phyloP scores from a whole-genome alignment of 495 filamentous ascomycete genomes.

The Cercophora scortea region DNA sequence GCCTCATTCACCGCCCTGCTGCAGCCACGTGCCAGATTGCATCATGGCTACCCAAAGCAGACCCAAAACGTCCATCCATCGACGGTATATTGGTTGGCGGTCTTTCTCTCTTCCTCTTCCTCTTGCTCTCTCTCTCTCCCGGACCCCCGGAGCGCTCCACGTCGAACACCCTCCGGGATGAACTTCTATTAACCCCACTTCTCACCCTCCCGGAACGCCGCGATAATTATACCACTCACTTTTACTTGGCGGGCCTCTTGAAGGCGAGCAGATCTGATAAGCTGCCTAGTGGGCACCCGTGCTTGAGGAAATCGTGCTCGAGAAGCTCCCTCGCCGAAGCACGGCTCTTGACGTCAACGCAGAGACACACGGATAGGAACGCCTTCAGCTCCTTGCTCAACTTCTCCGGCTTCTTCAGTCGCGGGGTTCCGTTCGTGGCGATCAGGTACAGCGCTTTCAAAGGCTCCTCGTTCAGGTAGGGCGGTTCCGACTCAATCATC shows the following conservation, averaged over 20 bases:
- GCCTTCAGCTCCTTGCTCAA: slow-evolving; percentile 93
- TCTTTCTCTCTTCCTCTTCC: background rate
- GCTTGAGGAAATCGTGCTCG: slow-evolving; percentile 68
- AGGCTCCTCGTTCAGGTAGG: slow-evolving; percentile 95
- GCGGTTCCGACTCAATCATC: slow-evolving; percentile 98
- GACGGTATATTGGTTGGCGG: too few species aligned
- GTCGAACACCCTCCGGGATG: too few species aligned
- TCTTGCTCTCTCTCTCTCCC: background rate
- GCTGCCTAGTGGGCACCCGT: slow-evolving; percentile 70
- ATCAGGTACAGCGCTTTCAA: slow-evolving; percentile 96
- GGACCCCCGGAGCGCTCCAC: too few species aligned
- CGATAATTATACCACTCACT: background rate
- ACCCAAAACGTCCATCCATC: background rate
- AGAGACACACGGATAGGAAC: slow-evolving; percentile 91
- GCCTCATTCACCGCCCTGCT: too few species aligned
- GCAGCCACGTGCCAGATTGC: background rate
- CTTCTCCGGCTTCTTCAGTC: slow-evolving; percentile 95
- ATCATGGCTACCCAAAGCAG: background rate
- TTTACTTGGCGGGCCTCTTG: slow-evolving; percentile 34
- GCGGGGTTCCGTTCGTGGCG: slow-evolving; percentile 93
- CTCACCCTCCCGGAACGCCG: too few species aligned
- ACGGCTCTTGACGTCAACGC: slow-evolving; percentile 90
- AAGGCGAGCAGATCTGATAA: slow-evolving; percentile 82
- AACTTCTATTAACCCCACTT: too few species aligned
- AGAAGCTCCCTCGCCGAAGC: slow-evolving; percentile 85